phyloP scores from a whole-genome alignment of 768 basidiomycete species.

The Heimioporus sp. region DNA sequence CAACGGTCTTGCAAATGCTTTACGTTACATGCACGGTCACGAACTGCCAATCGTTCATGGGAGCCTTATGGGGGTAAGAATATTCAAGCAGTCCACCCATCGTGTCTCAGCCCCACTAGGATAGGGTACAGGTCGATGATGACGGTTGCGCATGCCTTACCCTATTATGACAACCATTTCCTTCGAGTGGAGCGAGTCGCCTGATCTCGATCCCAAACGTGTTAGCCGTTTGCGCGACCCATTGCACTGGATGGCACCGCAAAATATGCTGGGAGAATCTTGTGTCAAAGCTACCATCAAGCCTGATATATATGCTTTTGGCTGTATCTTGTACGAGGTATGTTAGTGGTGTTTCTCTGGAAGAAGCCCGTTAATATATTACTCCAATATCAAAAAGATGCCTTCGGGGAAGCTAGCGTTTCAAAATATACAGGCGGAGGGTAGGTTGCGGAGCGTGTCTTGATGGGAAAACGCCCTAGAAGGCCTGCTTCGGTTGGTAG shows the following conservation, averaged over 20 bases:
- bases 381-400: slow-evolving; percentile 11
- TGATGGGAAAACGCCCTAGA: too few species aligned
- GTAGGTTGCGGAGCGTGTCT: too few species aligned
- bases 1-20: slow-evolving; percentile 15
- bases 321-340: slow-evolving; percentile 31
- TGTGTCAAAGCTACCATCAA: slow-evolving; percentile 6
- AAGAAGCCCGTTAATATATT: not conserved
- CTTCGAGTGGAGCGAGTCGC: slow-evolving; percentile 18
- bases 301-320: slow-evolving; percentile 28
- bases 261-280: slow-evolving; percentile 10
- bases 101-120: slow-evolving; percentile 12
- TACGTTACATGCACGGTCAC: slow-evolving; percentile 23
- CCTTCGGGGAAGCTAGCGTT: slow-evolving; percentile 16
- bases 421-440: too few species aligned
- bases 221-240: slow-evolving; percentile 14
- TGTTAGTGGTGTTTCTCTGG: not conserved
- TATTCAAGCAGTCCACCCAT: not conserved
- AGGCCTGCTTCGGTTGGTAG: too few species aligned
- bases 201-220: slow-evolving; percentile 19
- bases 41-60: slow-evolving; percentile 37
- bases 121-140: slow-evolving; percentile 23
- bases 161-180: slow-evolving; percentile 27
- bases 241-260: slow-evolving; percentile 28
- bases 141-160: slow-evolving; percentile 12
- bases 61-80: slow-evolving; percentile 37